Percentiles rank a stretch among this genome's conserved stretches.
Conservation (phyloP, 352 stramenopile genomes). For the Globisporangium carolinianum region DNA sequence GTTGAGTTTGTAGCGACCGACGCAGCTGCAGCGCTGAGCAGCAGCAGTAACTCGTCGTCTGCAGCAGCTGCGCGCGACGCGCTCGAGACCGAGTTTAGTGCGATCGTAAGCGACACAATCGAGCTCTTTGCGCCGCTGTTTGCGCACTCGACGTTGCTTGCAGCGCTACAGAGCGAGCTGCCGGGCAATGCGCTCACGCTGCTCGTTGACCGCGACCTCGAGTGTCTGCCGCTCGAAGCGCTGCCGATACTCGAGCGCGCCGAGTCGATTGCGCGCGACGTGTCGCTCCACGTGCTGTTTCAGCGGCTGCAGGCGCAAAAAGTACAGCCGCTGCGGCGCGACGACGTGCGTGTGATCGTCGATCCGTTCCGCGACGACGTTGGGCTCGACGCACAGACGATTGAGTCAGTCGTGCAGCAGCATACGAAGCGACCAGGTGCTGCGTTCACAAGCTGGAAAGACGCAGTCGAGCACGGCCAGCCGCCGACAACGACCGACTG, state of each 20-base stretch:
- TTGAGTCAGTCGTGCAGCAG: slow-evolving; percentile 37
- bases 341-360: slow-evolving; percentile 57
- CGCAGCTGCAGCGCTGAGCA: not conserved
- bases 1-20: slow-evolving; percentile 29
- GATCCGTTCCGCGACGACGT: slow-evolving; percentile 56
- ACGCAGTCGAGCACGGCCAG: slow-evolving; percentile 49
- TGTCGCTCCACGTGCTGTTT: slow-evolving; percentile 66
- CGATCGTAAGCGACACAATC: slow-evolving; percentile 33
- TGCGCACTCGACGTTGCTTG: slow-evolving; percentile 34
- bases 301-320: slow-evolving; percentile 44
- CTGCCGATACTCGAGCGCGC: slow-evolving; percentile 33
- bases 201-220: slow-evolving; percentile 46
- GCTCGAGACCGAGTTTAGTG: slow-evolving; percentile 47
- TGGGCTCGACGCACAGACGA: slow-evolving; percentile 28
- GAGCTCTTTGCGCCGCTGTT: slow-evolving; percentile 48
- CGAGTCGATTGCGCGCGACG: slow-evolving; percentile 52
- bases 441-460: slow-evolving; percentile 41
- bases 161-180: slow-evolving; percentile 34
- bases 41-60: no score
- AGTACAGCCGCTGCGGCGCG: slow-evolving; percentile 39
- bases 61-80: slow-evolving; percentile 20
- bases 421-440: slow-evolving; percentile 23
- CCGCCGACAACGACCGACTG: slow-evolving; percentile 60
- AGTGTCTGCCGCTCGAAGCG: slow-evolving; percentile 45
- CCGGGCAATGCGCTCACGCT: slow-evolving; percentile 38